Base-by-base conservation (phyloP, 129 eudicot species). In the Lonicera japonica region DNA sequence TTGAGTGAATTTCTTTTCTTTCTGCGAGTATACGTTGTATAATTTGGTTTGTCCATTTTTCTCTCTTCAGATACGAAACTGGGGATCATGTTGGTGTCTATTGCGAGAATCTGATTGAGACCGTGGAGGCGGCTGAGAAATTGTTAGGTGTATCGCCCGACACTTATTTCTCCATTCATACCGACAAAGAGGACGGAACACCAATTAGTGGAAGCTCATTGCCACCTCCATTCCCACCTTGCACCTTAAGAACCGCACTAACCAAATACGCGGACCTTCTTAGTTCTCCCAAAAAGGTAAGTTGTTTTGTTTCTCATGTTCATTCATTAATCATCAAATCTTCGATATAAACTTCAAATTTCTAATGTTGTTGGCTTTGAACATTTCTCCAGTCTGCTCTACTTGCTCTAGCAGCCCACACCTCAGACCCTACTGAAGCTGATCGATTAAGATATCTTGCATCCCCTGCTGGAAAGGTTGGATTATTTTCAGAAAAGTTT, bases 51-150 rank as follows among this genome's bases (percentile, higher is more conserved):
- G 18, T 12, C 17, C 3, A 57, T 25, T 40, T 51, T 15, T 2
- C 50, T 17, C 55, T 58, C 40, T 62, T 76, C 82, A 92, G 98
- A 71, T 92, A 92, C 41, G 98, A 88, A 74, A 92, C 98, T 17
- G 98, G 98, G 48, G 98, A 92, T 56, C 98, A 92, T 82, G 89
- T 92, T 70, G 98, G 98, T 69, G 96, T 92, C 34, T 92, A 80
- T 77, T 85, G 96, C 68, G 96, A 92, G 72, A 92, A 92, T 65
- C 65, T 71, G 67, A 64, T 55, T 76, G 98, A 92, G 74, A 74
- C 76, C 18, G 96, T 92, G 36, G 96, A 82, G 56, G 96, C 82
- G 64, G 98, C 95, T 38, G 96, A 75, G 62, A 88, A 77, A 48
- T 64, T 92, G 50, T 46, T 92, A 36, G 80, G 82, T 25, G 21